Base-by-base conservation (phyloP, 192 early-diverging fungal genomes). In the Phycomyces blakesleeanus region DNA sequence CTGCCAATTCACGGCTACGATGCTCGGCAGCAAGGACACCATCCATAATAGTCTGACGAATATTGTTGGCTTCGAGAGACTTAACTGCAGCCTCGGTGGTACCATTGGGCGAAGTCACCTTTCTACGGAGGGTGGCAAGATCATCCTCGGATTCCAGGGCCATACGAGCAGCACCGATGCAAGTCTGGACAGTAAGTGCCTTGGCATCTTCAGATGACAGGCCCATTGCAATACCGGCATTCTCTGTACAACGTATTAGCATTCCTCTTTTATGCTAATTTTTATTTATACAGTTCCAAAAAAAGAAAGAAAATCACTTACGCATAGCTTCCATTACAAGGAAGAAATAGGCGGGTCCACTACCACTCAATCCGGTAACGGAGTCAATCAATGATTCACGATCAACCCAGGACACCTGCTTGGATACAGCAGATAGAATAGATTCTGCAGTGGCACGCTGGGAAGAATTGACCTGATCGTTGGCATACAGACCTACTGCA, bases 271-370 rank as follows among this genome's bases (percentile, higher is more conserved):
- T n/a, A n/a, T 10, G 14, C 11, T 24, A 1, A 40, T 16, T 59
- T 25, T 27, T n/a, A n/a, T n/a, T 22, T 24, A 15, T 21, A 58
- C 7, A 41, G 1, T 14, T 14, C 12, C 15, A 47, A 18, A 18
- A 3, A 47, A 18, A 47, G 3, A 6, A 51, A 20, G 27, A n/a
- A n/a, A n/a, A 34, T 37, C 10, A 65, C 72, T 69, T 63, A 74
- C 72, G 87, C 81, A 95, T 88, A 5, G 86, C 85, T 76, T 95
- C 95, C 74, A 95, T 83, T 58, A 97, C 78, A 65, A 94, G 73
- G 78, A 97, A 97, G 74, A 97, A 97, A 70, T 97, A 97, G 2
- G 95, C 95, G 3, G 95, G 95, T 4, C 95, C 95, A n/a, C 88
- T 90, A 2, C 95, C 93, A 55, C 87, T 90, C n/a, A 94, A 74